A percentile compares a stretch with the other conserved stretches of the same genome.
Evolutionary conservation across 352 stramenopile species (phyloP).

Genomic region (Globisporangium nagaii): DNA sequence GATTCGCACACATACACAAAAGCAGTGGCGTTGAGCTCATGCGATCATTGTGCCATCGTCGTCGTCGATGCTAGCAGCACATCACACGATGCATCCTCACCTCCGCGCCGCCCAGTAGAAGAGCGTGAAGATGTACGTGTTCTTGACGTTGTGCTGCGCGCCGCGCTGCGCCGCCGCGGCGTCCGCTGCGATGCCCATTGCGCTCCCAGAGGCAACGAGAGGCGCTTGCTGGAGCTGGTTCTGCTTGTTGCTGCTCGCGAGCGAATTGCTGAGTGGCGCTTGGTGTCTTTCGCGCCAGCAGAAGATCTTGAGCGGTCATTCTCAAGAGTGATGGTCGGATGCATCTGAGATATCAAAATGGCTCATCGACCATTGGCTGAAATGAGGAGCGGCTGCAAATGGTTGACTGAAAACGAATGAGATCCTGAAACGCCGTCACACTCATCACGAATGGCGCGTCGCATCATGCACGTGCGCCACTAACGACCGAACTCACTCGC

Average conservation of each 20-base stretch:
- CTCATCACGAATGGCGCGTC: background rate
- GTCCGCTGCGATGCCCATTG: background rate
- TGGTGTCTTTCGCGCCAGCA: background rate
- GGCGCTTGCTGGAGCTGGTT: background rate
- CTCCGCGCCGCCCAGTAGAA: constrained; percentile 71
- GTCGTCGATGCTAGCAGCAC: background rate
- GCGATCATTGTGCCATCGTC: no score
- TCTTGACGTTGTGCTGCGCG: constrained; percentile 47
- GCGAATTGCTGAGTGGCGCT: background rate
- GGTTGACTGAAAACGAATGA: background rate
- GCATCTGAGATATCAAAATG: background rate
- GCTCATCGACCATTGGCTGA: background rate
- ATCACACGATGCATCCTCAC: background rate
- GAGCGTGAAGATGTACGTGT: constrained; percentile 64
- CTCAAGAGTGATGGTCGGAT: background rate
- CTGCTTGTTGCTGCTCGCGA: background rate
- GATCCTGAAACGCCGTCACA: background rate
- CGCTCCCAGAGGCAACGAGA: background rate
- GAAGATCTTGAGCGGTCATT: background rate
- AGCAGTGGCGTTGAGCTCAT: no score
- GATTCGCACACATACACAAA: background rate
- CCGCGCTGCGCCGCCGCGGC: background rate
- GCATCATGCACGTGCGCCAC: background rate
- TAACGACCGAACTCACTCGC: background rate
- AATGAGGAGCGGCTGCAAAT: background rate